Conservation (phyloP, 2,329 filamentous ascomycete genomes). For the Trichoderma arundinaceum region DNA sequence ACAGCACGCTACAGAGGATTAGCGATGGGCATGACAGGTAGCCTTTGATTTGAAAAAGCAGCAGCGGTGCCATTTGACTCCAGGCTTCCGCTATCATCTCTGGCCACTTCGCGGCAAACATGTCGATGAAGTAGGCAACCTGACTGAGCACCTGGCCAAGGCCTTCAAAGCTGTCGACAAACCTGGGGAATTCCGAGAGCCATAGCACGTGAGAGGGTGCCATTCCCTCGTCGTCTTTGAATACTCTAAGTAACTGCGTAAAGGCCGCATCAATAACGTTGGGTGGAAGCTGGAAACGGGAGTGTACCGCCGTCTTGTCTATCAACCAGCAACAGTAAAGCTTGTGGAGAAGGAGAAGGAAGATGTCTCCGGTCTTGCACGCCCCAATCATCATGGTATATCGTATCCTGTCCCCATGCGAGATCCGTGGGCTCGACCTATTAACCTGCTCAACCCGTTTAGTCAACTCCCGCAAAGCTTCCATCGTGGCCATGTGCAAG, state of each 20-base stretch:
- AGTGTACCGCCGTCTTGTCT: constrained; percentile 45
- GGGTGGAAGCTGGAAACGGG: constrained; percentile 32
- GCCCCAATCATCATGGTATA: constrained; percentile 63
- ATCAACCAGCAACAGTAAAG: constrained; percentile 64
- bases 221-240: constrained; percentile 38
- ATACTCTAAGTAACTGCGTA: constrained; percentile 32
- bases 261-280: constrained; percentile 37
- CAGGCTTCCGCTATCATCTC: constrained; percentile 29
- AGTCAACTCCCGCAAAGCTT: neutral
- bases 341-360: constrained; percentile 71
- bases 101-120: constrained; percentile 38
- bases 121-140: constrained; percentile 37
- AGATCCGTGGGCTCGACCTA: constrained; percentile 2
- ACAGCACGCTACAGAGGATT: constrained; percentile 39
- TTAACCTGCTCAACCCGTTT: neutral
- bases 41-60: constrained; percentile 38
- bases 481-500: neutral
- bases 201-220: constrained; percentile 38
- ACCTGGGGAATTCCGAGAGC: constrained; percentile 41
- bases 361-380: constrained; percentile 59
- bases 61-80: constrained; percentile 39
- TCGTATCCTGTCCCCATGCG: constrained; percentile 50
- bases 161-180: neutral
- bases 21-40: constrained; percentile 40
- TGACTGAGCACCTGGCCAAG: constrained; percentile 12